Base-by-base conservation (phyloP, 768 basidiomycete species). In the Rubroboletus satanas region DNA sequence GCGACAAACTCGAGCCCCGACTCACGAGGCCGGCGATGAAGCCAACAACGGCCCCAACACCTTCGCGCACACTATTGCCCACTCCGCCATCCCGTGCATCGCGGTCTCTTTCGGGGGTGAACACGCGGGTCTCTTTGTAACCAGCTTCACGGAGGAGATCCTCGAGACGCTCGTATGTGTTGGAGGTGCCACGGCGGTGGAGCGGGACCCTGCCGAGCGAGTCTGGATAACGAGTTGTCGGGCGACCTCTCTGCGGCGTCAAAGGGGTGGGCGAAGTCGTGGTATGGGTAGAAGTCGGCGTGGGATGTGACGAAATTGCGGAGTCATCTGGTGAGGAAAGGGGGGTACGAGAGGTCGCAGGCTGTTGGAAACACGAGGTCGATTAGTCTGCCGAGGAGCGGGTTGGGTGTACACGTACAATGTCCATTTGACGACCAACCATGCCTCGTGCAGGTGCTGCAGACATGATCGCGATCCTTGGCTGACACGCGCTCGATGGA, bases 101-200 rank as follows among this genome's bases (percentile, higher is more conserved):
- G 37, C 80, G 78, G 55, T 92, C 89, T 5, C 79, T 75, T 70
- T 93, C 90, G 8, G 93, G 93, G 0, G 93, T 94, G 63, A 90
- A 89, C 11, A 97, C 79, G 41, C 93, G 81, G 4, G 92, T 94
- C 66, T 96, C 93, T 69, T 92, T 93, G 77, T 94, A 95, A 2
- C 93, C 93, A 1, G 91, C 91, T 67, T 93, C 88, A 47, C 83
- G 77, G 28, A 97, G 77, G 17, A 97, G 76, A 71, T 94, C 90
- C 60, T 93, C 93, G 18, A 96, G 78, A 6, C 83, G 79, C 61
- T 94, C 92, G 59, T 92, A 93, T 5, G 83, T 89, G 58, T 81
- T 82, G 3, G 90, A 90, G 18, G 82, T 91, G 2, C 90, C 90
- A 52, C 90, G 76, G 23, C 87, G 79, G 66, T 91, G 89, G 14